Conservation (phyloP, 257 asterid species). For the Ehretia macrophylla region DNA sequence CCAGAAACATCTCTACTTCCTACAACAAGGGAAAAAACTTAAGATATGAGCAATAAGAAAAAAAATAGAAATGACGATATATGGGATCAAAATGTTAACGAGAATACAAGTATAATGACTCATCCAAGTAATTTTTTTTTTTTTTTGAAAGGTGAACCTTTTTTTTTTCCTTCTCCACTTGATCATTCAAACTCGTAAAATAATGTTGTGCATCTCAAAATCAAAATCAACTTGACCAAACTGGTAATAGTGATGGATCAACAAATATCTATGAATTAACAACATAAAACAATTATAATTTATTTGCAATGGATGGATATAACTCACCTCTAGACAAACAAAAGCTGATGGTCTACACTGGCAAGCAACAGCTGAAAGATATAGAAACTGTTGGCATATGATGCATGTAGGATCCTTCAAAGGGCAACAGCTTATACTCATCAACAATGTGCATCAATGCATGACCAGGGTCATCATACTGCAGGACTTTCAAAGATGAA, state of each 20-base stretch:
- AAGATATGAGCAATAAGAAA: background rate
- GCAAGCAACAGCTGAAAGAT: constrained; percentile 88
- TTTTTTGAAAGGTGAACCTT: no score
- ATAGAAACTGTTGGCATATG: constrained; percentile 83
- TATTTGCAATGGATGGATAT: background rate
- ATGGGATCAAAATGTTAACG: background rate
- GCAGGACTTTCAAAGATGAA: constrained; percentile 13
- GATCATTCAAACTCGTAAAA: no score
- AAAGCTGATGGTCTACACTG: constrained; percentile 72
- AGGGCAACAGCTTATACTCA: constrained; percentile 13
- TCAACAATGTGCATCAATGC: constrained; percentile 23
- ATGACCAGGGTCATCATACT: constrained; percentile 4
- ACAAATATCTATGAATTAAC: no score
- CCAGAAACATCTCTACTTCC: constrained; percentile 70
- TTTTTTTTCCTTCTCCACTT: no score
- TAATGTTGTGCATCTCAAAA: no score
- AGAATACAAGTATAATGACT: no score
- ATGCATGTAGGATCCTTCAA: constrained; percentile 85
- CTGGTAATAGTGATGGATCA: no score
- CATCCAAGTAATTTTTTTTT: no score
- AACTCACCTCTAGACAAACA: constrained; percentile 90
- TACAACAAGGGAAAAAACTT: constrained; percentile 21
- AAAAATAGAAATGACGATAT: background rate
- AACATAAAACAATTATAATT: background rate
- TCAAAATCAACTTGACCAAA: no score